These are phyloP conservation scores for Allium fistulosum DNA, from an alignment of 106 monocot genomes.

Conservation along the genomic window DNA sequence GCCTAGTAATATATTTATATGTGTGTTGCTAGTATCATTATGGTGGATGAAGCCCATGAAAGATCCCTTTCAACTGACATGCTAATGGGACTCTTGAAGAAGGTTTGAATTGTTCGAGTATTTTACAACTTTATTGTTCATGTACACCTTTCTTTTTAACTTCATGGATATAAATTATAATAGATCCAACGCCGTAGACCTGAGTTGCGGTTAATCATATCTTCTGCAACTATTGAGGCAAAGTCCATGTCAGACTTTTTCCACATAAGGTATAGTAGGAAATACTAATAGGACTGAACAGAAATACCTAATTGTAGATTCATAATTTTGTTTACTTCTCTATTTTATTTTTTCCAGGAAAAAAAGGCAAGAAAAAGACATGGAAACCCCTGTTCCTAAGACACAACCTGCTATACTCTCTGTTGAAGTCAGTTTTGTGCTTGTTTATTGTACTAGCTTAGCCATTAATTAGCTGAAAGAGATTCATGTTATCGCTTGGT, in stretches of 20 bases:
- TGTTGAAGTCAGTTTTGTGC: slow-evolving; percentile 70
- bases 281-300: not conserved
- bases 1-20: too few species aligned
- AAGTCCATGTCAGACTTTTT: slow-evolving; percentile 90
- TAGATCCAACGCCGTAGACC: slow-evolving; percentile 92
- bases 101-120: slow-evolving; percentile 23
- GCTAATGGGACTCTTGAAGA: slow-evolving; percentile 86
- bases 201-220: slow-evolving; percentile 86
- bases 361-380: slow-evolving; percentile 29
- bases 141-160: too few species aligned
- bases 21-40: slow-evolving; percentile 54
- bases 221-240: slow-evolving; percentile 98
- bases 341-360: slow-evolving; percentile 28
- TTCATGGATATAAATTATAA: slow-evolving; percentile 5
- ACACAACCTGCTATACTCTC: slow-evolving; percentile 75
- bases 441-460: not conserved
- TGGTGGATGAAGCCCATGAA: slow-evolving; percentile 99
- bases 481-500: too few species aligned
- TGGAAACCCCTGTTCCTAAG: slow-evolving; percentile 29
- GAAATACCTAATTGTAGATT: not conserved
- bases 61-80: slow-evolving; percentile 92
- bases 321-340: not conserved
- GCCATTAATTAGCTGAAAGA: too few species aligned
- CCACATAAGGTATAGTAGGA: slow-evolving; percentile 38
- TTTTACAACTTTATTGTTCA: too few species aligned